Base-by-base conservation (phyloP, 2,329 filamentous ascomycete genomes). In the Trichoderma sp. region DNA sequence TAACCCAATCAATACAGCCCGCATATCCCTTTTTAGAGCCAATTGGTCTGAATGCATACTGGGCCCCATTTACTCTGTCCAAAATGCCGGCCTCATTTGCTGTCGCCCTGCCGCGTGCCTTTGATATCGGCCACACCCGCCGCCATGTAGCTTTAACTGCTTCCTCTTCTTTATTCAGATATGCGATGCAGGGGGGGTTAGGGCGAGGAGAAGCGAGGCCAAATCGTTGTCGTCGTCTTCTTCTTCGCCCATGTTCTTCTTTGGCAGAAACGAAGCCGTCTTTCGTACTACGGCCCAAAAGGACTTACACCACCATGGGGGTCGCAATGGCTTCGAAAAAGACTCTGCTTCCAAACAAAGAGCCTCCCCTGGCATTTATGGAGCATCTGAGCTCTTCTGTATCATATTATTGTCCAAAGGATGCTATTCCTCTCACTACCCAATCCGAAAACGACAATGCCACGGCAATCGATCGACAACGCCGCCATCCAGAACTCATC, bases 401-500 rank as follows among this genome's bases (percentile, higher is more conserved):
- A 16, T 77, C 79, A 60, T 75, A 81, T 71, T 79, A 79, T 70
- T 75, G 76, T 2, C 79, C 80, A 6, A 59, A 64, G 16, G 59
- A 58, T n/a, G 39, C 18, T 14, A 37, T 43, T 21, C 39, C 39
- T 43, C 18, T 43, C 39, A n/a, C 5, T 11, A 8, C 3, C 14
- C 14, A 30, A 30, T 21, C 32, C 32, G 1, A 37, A 28, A 37
- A 24, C 18, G 30, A 59, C 21, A 6, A 34, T 39, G 14, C 18
- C 18, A 11, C 10, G 8, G 18, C n/a, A 7, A 3, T 52, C 30
- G 30, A 28, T 11, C 30, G 13, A 6, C 24, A 14, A 8, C 24
- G 21, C 68, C 66, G 16, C 37, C 73, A 79, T 11, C 84, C 85
- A 14, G 81, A 81, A 65, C 79, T 87, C 43, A 79, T 87, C 68